phyloP scores from a whole-genome alignment of 306 rosid species.

The Fagus sylvatica region DNA sequence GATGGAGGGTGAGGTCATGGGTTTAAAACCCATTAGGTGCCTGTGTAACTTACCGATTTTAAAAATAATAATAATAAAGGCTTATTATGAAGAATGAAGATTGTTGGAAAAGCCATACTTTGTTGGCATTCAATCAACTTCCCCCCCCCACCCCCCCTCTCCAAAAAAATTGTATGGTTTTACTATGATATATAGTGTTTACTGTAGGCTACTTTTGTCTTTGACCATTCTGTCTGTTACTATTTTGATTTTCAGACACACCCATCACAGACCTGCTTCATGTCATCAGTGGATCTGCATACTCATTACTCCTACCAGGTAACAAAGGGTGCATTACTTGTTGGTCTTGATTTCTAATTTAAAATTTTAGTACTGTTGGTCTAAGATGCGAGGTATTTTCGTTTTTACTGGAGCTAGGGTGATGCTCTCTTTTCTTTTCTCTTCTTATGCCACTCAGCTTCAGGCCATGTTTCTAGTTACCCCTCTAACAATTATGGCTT shows the following conservation, averaged over 20 bases:
- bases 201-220: constrained; percentile 7
- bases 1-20: no score
- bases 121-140: background rate
- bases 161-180: background rate
- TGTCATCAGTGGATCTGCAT: constrained; percentile 99
- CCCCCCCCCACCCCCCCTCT: background rate
- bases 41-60: no score
- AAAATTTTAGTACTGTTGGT: background rate
- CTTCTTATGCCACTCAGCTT: background rate
- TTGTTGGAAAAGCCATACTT: background rate
- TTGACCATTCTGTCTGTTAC: constrained; percentile 19
- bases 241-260: constrained; percentile 70
- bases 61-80: no score
- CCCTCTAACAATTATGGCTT: background rate
- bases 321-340: constrained; percentile 19
- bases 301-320: constrained; percentile 99
- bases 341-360: background rate
- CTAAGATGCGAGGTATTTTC: background rate
- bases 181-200: background rate
- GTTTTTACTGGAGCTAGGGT: background rate
- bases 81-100: background rate
- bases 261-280: constrained; percentile 98
- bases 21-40: no score
- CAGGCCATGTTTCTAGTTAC: background rate
- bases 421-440: background rate